Evolutionary conservation across 2,329 filamentous ascomycete species (phyloP), one percentile per base, ranked within the genome.

Genomic region (Monilinia aucupariae): DNA sequence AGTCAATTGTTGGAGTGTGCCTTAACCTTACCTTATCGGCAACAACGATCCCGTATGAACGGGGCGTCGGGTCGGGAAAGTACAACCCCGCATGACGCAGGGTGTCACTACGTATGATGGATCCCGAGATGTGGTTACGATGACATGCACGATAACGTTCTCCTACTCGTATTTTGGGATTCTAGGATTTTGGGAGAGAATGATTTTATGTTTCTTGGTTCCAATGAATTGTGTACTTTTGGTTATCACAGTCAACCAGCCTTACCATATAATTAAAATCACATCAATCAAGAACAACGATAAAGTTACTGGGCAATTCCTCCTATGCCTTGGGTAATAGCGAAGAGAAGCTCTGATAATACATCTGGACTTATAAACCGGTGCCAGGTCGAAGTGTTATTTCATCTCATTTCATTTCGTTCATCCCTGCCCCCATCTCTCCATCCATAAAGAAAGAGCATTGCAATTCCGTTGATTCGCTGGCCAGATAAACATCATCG

Each of bases 251-350:
- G 2, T 37, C 34, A 37, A n/a, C 60, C n/a, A n/a, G n/a, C n/a
- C n/a, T n/a, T n/a, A n/a, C n/a, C n/a, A n/a, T n/a, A 43, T 8
- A 22, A 58, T 3, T 5, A 43, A 43, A 27, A 34, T 55, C 52
- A 30, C 54, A 56, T 17, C 25, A 34, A 25, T 34, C 27, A 25
- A 25, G 13, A 47, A 56, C 13, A 47, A 56, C 13, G 34, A 25
- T 8, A 45, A 64, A 62, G 37, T 45, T 70, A 71, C 70, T 70
- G 68, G 68, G 70, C 71, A 72, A 73, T 68, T 50, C 61, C 58
- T 64, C 72, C 69, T 72, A 71, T 71, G 70, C 71, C 71, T 72
- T 73, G 71, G 47, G 37, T 56, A 65, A 61, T 66, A 71, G 67
- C 68, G 71, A 71, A 49, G 15, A 34, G 66, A 68, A 65, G 54